Conservation (phyloP, 148 eudicot genomes). For the Persicaria maculosa region DNA sequence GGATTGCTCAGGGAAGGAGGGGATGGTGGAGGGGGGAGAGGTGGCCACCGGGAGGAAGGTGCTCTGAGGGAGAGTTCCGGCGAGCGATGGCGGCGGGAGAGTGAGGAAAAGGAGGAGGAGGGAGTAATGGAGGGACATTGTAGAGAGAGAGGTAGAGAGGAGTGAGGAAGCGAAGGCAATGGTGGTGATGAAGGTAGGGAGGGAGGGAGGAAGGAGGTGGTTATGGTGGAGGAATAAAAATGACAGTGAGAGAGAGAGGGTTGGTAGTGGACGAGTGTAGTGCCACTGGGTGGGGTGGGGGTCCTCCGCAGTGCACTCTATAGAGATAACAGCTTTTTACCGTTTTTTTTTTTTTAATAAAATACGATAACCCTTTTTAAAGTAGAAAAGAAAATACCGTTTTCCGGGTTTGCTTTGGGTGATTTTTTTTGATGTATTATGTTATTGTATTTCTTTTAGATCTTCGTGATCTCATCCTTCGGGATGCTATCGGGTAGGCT, state of each 20-base stretch:
- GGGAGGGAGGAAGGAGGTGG: neutral
- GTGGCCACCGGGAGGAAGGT: conserved; percentile 28
- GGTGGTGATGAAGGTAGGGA: neutral
- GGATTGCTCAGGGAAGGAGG: conserved; percentile 81
- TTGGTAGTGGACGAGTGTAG: too few relatives aligned
- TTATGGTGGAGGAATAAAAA: neutral
- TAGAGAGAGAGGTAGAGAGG: neutral
- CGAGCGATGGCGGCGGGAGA: conserved; percentile 7
- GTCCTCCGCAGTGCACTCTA: neutral
- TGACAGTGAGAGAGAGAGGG: neutral
- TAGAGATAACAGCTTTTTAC: conserved; percentile 8
- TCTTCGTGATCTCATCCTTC: too few relatives aligned
- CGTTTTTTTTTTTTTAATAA: neutral
- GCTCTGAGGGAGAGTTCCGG: conserved; percentile 25
- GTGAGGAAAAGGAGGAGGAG: conserved; percentile 22
- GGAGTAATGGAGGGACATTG: conserved; percentile 12
- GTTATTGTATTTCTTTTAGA: too few relatives aligned
- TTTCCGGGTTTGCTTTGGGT: too few relatives aligned
- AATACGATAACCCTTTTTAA: too few relatives aligned
- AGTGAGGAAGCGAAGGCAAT: neutral
- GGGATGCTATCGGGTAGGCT: too few relatives aligned
- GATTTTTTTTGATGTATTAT: too few relatives aligned
- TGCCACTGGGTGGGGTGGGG: neutral
- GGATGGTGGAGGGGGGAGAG: conserved; percentile 44
- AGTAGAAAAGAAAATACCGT: too few relatives aligned